Base-by-base conservation (phyloP, 2,329 filamentous ascomycete genomes). In the Aspergillus sp. region DNA sequence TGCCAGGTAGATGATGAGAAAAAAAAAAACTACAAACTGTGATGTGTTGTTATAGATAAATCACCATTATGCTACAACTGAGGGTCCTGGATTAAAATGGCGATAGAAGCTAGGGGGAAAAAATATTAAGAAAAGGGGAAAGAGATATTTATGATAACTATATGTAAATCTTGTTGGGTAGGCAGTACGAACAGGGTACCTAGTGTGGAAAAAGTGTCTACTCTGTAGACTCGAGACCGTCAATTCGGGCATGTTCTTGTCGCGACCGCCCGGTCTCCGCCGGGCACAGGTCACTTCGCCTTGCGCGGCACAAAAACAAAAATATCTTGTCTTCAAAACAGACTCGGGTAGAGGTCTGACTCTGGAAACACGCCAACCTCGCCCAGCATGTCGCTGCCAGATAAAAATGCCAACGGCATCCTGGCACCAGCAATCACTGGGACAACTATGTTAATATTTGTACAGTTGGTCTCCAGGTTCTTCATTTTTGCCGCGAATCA, bases 401-500 rank as follows among this genome's bases (percentile, higher is more conserved):
- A 55, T 35, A 59, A 64, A 57, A 61, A 61, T 53, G 58, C 61
- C 49, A 64, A 64, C 55, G 62, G 52, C 24, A 59, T 68, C 47
- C 56, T 70, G 52, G 63, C 64, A 24, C 70, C 70, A 12, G 68
- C 73, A 45, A 83, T 91, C 52, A 85, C 86, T 59, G 91, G 91
- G 56, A 91, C 91, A 53, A 90, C 90, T 14, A 87, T 95, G 69
- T 85, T 99, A 64, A 96, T 99, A 70, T 79, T 90, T 52, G 86
- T 97, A 45, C 95, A 98, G 76, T 82, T 99, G 62, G 82, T 83
- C 45, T 97, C 93, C n/a, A 89, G 93, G 59, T 87, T 88, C 55
- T 79, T 96, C 62, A 98, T 93, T 23, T 99, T 99, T 76, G 76
- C 89, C 64, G 90, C 95, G 70, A 99, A 98, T 77, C 93, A 99